phyloP scores from a whole-genome alignment of 1,139 yeast species.

The Taiozyma sp. region DNA sequence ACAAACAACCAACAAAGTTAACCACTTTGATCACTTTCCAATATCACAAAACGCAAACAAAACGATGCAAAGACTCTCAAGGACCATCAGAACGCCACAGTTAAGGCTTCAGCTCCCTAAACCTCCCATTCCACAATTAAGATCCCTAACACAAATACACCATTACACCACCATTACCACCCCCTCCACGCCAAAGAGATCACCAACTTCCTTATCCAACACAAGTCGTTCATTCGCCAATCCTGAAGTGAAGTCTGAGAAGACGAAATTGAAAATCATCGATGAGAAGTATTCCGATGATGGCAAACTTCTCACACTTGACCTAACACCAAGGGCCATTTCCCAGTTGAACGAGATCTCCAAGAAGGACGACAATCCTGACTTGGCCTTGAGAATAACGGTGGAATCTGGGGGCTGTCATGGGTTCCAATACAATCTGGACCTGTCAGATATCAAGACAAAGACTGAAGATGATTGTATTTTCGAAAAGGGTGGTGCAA shows the following conservation, averaged over 20 bases:
- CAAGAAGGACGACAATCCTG: constrained; percentile 49
- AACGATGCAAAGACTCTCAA: background rate
- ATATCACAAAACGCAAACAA: background rate
- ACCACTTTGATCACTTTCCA: background rate
- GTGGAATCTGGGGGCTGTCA: constrained; percentile 99
- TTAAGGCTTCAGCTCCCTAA: background rate
- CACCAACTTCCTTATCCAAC: constrained; percentile 7
- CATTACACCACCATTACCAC: background rate
- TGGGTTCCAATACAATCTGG: constrained; percentile 87
- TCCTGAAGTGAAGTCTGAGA: constrained; percentile 4
- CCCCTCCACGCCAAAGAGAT: background rate
- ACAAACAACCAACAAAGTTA: background rate
- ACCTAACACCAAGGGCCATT: constrained; percentile 41
- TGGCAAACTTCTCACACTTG: constrained; percentile 27
- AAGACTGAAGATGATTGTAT: constrained; percentile 40
- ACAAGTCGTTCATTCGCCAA: constrained; percentile 8
- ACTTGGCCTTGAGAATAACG: constrained; percentile 62
- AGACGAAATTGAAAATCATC: constrained; percentile 10
- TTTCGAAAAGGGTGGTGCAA: constrained; percentile 65
- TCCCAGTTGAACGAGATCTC: constrained; percentile 52
- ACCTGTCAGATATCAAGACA: constrained; percentile 35
- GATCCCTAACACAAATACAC: background rate
- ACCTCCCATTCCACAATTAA: background rate
- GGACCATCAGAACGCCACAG: background rate
- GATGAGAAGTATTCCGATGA: constrained; percentile 22